Evolutionary conservation across 2,329 filamentous ascomycete species (phyloP).

Genomic region (Parafenestella ontariensis): DNA sequence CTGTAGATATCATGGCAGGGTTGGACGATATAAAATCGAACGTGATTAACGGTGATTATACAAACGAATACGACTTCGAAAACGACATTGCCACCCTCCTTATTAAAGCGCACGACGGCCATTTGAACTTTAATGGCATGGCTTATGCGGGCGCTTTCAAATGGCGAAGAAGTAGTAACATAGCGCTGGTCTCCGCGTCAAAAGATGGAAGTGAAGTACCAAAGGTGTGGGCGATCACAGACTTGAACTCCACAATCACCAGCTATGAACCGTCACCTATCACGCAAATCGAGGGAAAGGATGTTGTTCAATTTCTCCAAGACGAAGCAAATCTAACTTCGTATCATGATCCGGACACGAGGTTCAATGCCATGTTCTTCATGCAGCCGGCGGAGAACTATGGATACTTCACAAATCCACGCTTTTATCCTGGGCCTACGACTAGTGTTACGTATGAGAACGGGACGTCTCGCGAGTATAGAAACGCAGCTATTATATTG

Average conservation of each 20-base stretch:
- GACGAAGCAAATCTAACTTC: constrained; percentile 36
- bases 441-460: constrained; percentile 47
- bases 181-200: constrained; percentile 42
- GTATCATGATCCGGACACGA: constrained; percentile 52
- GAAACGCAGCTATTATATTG: constrained; percentile 39
- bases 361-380: constrained; percentile 51
- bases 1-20: constrained; percentile 48
- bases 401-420: constrained; percentile 40
- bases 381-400: constrained; percentile 41
- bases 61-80: constrained; percentile 54
- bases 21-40: constrained; percentile 45
- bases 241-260: constrained; percentile 37
- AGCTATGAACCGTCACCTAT: constrained; percentile 44
- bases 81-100: constrained; percentile 43
- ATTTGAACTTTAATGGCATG: constrained; percentile 47
- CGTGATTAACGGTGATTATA: constrained; percentile 41
- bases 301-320: constrained; percentile 44
- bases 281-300: constrained; percentile 47
- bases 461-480: constrained; percentile 38
- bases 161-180: constrained; percentile 38
- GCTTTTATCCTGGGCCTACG: constrained; percentile 41
- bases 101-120: constrained; percentile 44
- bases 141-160: constrained; percentile 46
- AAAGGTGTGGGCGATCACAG: constrained; percentile 40
- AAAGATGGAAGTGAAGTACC: constrained; percentile 38